phyloP scores from a whole-genome alignment of 164 flowering plant species.

The Litsea cubeba region DNA sequence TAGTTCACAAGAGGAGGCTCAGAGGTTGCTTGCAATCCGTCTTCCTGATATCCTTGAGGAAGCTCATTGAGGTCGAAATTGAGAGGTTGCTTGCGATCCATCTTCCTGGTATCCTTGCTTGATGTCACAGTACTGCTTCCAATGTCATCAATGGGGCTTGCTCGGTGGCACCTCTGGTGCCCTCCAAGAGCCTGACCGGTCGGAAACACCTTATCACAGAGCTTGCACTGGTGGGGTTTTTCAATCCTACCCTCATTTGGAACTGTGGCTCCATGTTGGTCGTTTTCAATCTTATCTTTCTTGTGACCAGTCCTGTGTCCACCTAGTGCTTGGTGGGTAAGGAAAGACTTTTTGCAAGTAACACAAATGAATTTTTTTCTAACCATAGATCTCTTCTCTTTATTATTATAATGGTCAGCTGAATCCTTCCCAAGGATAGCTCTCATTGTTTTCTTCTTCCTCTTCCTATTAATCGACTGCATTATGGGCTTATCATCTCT shows the following conservation, averaged over 20 bases:
- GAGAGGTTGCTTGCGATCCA: background rate
- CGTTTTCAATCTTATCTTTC: conserved; percentile 8
- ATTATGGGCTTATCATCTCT: too few species aligned
- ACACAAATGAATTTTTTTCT: background rate
- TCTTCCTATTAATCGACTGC: background rate
- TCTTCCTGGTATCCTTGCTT: background rate
- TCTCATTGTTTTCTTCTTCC: conserved; percentile 38
- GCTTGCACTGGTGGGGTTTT: conserved; percentile 42
- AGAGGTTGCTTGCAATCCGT: background rate
- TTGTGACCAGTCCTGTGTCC: conserved; percentile 35
- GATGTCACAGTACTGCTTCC: background rate
- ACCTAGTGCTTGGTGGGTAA: background rate
- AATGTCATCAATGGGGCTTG: conserved; percentile 2
- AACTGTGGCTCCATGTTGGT: background rate
- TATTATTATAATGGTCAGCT: background rate
- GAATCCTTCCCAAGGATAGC: background rate
- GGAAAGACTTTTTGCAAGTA: background rate
- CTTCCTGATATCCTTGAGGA: background rate
- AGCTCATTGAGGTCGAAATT: background rate
- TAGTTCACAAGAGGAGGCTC: background rate
- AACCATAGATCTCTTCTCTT: background rate
- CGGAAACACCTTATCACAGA: conserved; percentile 44
- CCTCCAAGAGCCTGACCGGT: conserved; percentile 67
- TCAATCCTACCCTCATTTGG: conserved; percentile 1
- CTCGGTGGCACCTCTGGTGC: conserved; percentile 54